Conservation (phyloP, 257 asterid species). For the Solanum paucissectum region DNA sequence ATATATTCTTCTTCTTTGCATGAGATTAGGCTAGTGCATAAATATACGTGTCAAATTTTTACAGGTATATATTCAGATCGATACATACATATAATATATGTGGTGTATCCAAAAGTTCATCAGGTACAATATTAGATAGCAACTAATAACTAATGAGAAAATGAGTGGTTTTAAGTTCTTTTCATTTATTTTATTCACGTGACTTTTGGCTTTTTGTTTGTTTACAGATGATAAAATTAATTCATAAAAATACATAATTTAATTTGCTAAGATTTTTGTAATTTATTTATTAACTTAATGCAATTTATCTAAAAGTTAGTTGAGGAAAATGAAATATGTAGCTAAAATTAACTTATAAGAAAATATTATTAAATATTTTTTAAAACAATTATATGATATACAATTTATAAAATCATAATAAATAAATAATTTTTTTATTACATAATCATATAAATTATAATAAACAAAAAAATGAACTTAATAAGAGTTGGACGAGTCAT, state of each 20-base stretch:
- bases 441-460: no score
- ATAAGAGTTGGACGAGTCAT: no score
- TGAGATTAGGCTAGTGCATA: neutral
- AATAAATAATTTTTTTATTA: no score
- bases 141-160: neutral
- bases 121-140: neutral
- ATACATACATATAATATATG: neutral
- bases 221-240: neutral
- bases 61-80: neutral
- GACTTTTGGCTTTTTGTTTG: neutral
- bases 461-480: neutral
- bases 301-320: neutral
- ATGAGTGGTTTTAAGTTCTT: neutral
- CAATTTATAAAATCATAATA: no score
- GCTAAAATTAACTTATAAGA: no score
- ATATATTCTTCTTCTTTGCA: neutral
- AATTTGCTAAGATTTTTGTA: neutral
- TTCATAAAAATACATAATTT: neutral
- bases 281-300: neutral
- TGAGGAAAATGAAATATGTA: no score
- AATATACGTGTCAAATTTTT: no score
- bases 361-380: no score
- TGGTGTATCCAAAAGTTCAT: neutral
- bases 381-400: no score
- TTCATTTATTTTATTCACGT: neutral